phyloP scores from a whole-genome alignment of 108 stramenopile species.

The Pelagomonas calceolata region DNA sequence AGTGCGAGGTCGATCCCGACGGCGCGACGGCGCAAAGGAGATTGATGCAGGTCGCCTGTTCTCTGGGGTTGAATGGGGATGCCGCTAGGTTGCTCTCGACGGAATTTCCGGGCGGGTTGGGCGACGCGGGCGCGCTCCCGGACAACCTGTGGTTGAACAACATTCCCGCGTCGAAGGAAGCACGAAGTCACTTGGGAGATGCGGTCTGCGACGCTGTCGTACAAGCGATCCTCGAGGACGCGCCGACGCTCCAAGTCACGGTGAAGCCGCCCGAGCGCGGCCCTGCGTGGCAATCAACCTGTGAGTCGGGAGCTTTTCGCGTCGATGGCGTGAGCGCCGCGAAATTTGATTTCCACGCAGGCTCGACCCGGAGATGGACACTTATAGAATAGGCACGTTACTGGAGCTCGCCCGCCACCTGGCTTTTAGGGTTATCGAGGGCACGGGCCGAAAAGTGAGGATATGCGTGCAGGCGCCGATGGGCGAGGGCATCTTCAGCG shows the following conservation, averaged over 20 bases:
- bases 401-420: conserved; percentile 27
- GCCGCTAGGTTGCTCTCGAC: no score
- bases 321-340: no score
- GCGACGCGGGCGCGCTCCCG: background rate
- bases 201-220: background rate
- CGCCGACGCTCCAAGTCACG: background rate
- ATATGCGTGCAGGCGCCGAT: conserved; percentile 15
- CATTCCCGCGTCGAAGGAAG: background rate
- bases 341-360: no score
- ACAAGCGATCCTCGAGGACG: background rate
- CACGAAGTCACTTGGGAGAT: background rate
- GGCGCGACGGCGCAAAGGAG: no score
- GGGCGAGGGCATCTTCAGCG: conserved; percentile 26
- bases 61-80: no score
- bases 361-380: conserved; percentile 8
- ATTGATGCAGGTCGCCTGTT: no score
- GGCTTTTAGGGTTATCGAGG: conserved; percentile 11
- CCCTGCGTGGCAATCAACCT: no score
- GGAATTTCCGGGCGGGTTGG: no score
- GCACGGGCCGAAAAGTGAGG: conserved; percentile 8
- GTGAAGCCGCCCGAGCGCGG: background rate
- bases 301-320: no score
- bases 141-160: background rate
- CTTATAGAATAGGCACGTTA: conserved; percentile 25
- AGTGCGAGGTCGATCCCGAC: no score